Percentiles rank a stretch among this genome's conserved stretches.
Evolutionary conservation across 306 rosid genomes (phyloP).

Genomic region (Arachis hypogaea): DNA sequence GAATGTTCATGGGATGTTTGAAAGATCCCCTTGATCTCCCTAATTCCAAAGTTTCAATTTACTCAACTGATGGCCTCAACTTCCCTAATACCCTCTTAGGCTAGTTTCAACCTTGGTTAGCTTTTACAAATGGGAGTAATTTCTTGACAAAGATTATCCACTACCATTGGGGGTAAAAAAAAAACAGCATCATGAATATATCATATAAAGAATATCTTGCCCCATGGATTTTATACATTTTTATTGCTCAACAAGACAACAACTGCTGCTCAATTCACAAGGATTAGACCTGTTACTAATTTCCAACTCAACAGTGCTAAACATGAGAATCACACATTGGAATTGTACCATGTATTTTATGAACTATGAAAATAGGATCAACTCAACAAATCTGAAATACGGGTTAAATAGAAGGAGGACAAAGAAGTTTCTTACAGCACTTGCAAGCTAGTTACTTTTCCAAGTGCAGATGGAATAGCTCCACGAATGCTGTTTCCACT

Average conservation of each 20-base stretch:
- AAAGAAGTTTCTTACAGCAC: constrained; percentile 67
- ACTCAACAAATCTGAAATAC: constrained; percentile 14
- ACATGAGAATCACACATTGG: constrained; percentile 19
- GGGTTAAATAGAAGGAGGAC: constrained; percentile 26
- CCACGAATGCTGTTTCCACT: constrained; percentile 88
- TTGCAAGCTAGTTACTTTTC: constrained; percentile 69
- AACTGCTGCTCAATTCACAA: constrained; percentile 8
- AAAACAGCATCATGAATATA: not conserved
- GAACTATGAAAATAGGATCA: constrained; percentile 9
- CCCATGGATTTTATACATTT: not conserved
- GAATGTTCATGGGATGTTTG: not conserved
- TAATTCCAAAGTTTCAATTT: not conserved
- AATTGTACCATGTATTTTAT: constrained; percentile 13
- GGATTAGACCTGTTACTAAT: constrained; percentile 4
- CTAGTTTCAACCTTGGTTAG: not conserved
- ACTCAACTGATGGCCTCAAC: not conserved
- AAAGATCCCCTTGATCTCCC: not conserved
- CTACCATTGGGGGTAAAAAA: not conserved
- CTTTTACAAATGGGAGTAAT: constrained; percentile 22
- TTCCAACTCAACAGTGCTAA: constrained; percentile 12
- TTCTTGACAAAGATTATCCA: constrained; percentile 4
- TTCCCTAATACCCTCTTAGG: not conserved
- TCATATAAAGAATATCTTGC: constrained; percentile 2
- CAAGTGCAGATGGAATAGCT: constrained; percentile 78
- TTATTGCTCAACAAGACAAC: not conserved